Evolutionary conservation across 2,329 filamentous ascomycete genomes (phyloP).

Genomic region (Neonectria neomacrospora): DNA sequence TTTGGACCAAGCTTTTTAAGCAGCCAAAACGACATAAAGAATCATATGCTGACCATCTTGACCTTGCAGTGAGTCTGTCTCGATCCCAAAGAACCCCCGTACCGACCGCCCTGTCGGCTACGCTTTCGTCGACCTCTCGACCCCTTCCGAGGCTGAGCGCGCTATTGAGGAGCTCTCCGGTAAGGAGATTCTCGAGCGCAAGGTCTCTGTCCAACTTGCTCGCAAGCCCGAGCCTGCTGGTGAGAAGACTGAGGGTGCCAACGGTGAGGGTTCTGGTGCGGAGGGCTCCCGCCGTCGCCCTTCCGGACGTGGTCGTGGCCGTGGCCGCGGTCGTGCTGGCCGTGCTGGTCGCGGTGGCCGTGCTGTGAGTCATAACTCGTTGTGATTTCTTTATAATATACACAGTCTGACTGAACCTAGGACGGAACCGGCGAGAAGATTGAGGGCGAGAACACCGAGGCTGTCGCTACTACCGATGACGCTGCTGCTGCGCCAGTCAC

Average conservation of each 20-base stretch:
- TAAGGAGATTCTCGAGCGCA: slow-evolving; percentile 97
- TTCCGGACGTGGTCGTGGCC: slow-evolving; percentile 74
- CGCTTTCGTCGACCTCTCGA: slow-evolving; percentile 97
- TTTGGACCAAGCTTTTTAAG: background rate
- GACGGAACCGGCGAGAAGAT: slow-evolving; percentile 57
- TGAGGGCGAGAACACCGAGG: slow-evolving; percentile 56
- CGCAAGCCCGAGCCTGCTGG: slow-evolving; percentile 92
- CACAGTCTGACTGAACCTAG: slow-evolving; percentile 38
- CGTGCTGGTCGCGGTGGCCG: slow-evolving; percentile 70
- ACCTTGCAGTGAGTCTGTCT: slow-evolving; percentile 86
- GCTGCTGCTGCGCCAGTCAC: slow-evolving; percentile 59
- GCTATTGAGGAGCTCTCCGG: slow-evolving; percentile 96
- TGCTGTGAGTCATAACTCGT: slow-evolving; percentile 47
- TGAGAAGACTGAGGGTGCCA: slow-evolving; percentile 79
- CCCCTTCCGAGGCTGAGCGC: slow-evolving; percentile 92
- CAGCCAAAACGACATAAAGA: background rate
- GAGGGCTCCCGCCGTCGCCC: slow-evolving; percentile 73
- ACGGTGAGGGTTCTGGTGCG: slow-evolving; percentile 78
- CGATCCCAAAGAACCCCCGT: slow-evolving; percentile 99
- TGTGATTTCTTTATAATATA: background rate
- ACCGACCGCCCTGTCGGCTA: slow-evolving; percentile 98
- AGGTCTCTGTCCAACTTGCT: slow-evolving; percentile 98
- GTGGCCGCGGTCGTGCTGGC: slow-evolving; percentile 75
- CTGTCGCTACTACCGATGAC: slow-evolving; percentile 57
- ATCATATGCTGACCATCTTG: slow-evolving; percentile 43